Evolutionary conservation across 345 rosid genomes (phyloP).

Genomic region (Salix caprea): DNA sequence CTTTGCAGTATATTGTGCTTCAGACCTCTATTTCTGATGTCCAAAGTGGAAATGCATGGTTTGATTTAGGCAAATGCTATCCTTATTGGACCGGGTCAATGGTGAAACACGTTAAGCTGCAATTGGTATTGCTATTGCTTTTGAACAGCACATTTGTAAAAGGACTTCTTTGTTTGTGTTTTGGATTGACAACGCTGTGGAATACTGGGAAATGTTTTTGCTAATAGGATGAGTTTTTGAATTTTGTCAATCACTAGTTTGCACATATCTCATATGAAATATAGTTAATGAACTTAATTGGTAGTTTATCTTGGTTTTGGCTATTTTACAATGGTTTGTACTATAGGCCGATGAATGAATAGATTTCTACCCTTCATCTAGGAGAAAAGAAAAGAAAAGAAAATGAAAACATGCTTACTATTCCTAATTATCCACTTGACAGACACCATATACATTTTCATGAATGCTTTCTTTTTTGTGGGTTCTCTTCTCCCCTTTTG

Average conservation of each 20-base stretch:
- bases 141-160: neutral
- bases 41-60: neutral
- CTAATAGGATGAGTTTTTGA: neutral
- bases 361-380: neutral
- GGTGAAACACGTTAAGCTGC: neutral
- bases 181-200: neutral
- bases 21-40: neutral
- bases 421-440: neutral
- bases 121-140: neutral
- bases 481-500: neutral
- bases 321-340: neutral
- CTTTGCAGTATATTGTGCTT: neutral
- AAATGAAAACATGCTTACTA: neutral
- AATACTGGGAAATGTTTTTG: neutral
- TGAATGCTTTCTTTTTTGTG: neutral
- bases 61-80: neutral
- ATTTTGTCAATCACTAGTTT: neutral
- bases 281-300: neutral
- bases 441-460: neutral
- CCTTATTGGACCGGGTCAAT: neutral
- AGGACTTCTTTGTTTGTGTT: neutral
- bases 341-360: neutral
- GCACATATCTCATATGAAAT: neutral
- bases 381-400: neutral
- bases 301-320: neutral